phyloP scores from a whole-genome alignment of 2,329 filamentous ascomycete genomes.

The Aspergillus quadricinctus region DNA sequence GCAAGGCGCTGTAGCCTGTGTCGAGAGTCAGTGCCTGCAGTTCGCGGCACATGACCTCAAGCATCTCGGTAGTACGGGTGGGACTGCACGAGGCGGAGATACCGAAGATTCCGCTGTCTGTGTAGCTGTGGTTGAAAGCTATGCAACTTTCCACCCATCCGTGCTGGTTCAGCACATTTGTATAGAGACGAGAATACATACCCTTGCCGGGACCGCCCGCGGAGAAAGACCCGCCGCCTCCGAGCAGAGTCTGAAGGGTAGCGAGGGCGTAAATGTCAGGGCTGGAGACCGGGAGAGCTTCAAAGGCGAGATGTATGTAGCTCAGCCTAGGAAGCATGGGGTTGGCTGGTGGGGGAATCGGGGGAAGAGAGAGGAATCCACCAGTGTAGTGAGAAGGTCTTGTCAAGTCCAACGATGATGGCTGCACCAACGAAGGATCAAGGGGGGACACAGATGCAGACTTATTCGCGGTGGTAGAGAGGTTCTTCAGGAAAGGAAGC shows the following conservation, averaged over 20 bases:
- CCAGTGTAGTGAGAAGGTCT: constrained; percentile 81
- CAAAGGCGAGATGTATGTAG: constrained; percentile 93
- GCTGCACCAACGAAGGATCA: constrained; percentile 43
- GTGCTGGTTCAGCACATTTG: constrained; percentile 95
- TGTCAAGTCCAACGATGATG: constrained; percentile 53
- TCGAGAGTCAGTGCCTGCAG: constrained; percentile 73
- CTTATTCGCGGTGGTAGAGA: constrained; percentile 68
- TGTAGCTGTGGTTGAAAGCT: constrained; percentile 96
- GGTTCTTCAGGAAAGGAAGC: constrained; percentile 84
- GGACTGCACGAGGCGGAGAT: constrained; percentile 85
- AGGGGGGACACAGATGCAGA: constrained; percentile 53
- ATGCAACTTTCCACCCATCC: constrained; percentile 96
- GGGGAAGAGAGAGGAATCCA: constrained; percentile 81
- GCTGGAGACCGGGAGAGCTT: constrained; percentile 84
- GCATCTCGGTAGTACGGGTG: constrained; percentile 71
- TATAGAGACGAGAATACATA: constrained; percentile 98
- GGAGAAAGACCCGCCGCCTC: constrained; percentile 92
- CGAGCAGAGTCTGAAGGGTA: constrained; percentile 90
- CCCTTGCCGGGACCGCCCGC: constrained; percentile 96
- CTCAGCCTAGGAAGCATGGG: constrained; percentile 76
- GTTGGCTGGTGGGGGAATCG: constrained; percentile 71
- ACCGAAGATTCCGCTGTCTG: constrained; percentile 90
- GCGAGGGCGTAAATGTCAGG: constrained; percentile 95
- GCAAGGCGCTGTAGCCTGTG: constrained; percentile 67
- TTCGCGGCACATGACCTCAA: constrained; percentile 93